Percentiles rank a stretch among this genome's conserved stretches.
Evolutionary conservation across 768 basidiomycete species (phyloP).

Genomic region (Coprinellus micaceus): DNA sequence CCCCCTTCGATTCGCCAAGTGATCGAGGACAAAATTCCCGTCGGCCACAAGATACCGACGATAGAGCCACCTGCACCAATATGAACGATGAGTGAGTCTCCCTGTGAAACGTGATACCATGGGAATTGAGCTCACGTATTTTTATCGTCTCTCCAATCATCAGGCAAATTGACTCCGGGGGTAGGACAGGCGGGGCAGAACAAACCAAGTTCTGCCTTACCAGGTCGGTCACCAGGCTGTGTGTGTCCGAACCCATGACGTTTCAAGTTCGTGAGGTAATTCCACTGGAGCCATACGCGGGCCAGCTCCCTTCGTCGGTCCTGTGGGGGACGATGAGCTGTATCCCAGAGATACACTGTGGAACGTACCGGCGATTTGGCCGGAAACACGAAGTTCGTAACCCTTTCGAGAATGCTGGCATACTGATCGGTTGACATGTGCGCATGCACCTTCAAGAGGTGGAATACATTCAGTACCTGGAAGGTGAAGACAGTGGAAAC

Average conservation of each 20-base stretch:
- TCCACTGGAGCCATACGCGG: neutral
- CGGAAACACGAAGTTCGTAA: neutral
- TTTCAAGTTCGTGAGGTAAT: conserved; percentile 12
- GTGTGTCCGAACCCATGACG: conserved; percentile 16
- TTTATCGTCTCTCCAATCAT: conserved; percentile 13
- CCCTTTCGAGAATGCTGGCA: neutral
- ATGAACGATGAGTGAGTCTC: neutral
- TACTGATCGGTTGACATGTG: neutral
- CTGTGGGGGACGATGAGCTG: neutral
- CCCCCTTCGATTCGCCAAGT: neutral
- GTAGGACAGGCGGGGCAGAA: conserved; percentile 27
- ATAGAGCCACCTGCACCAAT: neutral
- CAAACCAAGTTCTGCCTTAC: neutral
- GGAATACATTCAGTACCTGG: neutral
- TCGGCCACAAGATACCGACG: neutral
- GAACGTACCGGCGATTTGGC: neutral
- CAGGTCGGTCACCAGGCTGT: neutral
- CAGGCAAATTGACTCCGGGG: conserved; percentile 21
- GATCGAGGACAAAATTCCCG: conserved; percentile 3
- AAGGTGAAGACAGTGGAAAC: neutral
- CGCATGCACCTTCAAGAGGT: neutral
- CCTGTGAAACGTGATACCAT: neutral
- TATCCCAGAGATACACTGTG: neutral
- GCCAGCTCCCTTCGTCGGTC: neutral
- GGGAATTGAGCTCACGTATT: neutral